A percentile compares a stretch with the other conserved stretches of the same genome.
Evolutionary conservation across 1,139 yeast genomes (phyloP).

Genomic region (Debaryomyces singareniensis): DNA sequence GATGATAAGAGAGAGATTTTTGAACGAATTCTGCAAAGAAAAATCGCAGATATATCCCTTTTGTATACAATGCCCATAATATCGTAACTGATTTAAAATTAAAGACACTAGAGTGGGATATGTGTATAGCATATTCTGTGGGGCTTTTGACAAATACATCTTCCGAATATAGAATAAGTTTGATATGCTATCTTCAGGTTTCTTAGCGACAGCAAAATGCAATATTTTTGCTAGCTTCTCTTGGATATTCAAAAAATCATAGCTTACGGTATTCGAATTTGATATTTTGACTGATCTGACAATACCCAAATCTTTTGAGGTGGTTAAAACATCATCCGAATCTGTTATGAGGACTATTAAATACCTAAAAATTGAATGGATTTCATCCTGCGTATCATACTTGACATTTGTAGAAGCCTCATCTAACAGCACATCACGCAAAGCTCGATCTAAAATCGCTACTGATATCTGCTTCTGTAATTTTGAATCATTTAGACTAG

Average conservation of each 20-base stretch:
- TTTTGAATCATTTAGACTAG: constrained; percentile 23
- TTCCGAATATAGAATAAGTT: constrained; percentile 53
- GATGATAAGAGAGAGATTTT: constrained; percentile 64
- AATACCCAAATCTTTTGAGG: constrained; percentile 34
- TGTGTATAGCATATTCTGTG: constrained; percentile 52
- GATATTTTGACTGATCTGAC: constrained; percentile 25
- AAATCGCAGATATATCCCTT: constrained; percentile 16
- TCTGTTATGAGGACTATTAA: constrained; percentile 32
- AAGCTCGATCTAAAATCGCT: constrained; percentile 36
- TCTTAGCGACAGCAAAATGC: constrained; percentile 49
- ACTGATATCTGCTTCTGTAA: constrained; percentile 36
- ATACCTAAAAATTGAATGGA: constrained; percentile 41
- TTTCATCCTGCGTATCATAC: constrained; percentile 23
- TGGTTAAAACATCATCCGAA: constrained; percentile 19
- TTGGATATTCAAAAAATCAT: constrained; percentile 48
- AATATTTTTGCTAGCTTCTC: constrained; percentile 67
- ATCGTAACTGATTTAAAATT: constrained; percentile 54
- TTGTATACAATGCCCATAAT: constrained; percentile 29
- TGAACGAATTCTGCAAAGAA: constrained; percentile 51
- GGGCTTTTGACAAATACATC: constrained; percentile 48
- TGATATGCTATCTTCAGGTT: constrained; percentile 47
- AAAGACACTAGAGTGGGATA: constrained; percentile 69
- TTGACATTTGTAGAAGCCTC: constrained; percentile 8
- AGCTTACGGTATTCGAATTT: constrained; percentile 24
- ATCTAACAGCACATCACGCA: too few relatives aligned